Base-by-base conservation (phyloP, 192 early-diverging fungal species). In the Mycoemilia scoparia region DNA sequence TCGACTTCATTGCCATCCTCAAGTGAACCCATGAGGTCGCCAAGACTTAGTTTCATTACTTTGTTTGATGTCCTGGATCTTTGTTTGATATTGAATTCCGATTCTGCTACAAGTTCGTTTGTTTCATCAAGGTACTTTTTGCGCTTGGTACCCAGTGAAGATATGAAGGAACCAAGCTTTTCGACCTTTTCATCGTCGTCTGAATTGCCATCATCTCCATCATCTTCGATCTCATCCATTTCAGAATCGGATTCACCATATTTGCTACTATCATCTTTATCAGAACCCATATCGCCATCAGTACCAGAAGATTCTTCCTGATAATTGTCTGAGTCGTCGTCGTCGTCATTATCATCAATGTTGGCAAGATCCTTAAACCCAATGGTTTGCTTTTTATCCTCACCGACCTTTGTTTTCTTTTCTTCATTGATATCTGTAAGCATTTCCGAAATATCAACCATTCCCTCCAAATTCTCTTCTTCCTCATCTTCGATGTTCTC, bases 191-290 rank as follows among this genome's bases (percentile, higher is more conserved):
- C 34, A 53, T 65, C 9, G 60, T 52, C 25, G 55, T 36, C 34
- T 65, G n/a, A 49, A n/a, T 63, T 45, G 7, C 34, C 37, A 6
- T 69, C 65, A 0, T 61, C 58, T 1, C 45, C 54, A 0, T 44
- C 56, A 3, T 47, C 42, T 24, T 45, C 45, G 25, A 34, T 42
- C 41, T 54, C 51, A 11, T n/a, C n/a, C n/a, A n/a, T n/a, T n/a
- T n/a, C n/a, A n/a, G n/a, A n/a, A n/a, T n/a, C n/a, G n/a, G n/a
- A n/a, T n/a, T n/a, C n/a, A n/a, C n/a, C n/a, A n/a, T n/a, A n/a
- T n/a, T n/a, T n/a, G n/a, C n/a, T 82, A 36, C 84, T 80, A 38
- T 87, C 82, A 38, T 87, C 82, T 46, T 87, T 78, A 36, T 84
- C 80, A 8, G 65, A 53, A n/a, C 72, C 60, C 33, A 86, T 76